Conservation (phyloP, 495 filamentous ascomycete genomes). For the Xylaria flabelliformis region DNA sequence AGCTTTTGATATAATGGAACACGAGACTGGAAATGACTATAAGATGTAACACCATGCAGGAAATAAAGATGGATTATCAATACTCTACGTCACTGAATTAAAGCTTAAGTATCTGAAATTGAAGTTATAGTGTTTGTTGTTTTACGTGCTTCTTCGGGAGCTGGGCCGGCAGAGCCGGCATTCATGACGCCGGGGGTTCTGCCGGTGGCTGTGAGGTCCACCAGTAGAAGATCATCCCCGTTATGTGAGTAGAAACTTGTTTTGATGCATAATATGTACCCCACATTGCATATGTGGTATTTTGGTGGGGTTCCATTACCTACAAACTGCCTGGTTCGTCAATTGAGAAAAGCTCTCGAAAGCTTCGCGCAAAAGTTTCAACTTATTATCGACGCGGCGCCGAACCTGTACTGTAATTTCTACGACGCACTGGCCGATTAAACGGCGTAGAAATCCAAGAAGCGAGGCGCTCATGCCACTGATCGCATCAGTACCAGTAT, state of each 20-base stretch:
- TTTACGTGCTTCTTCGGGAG: no score
- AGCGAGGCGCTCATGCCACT: background rate
- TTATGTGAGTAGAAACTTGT: background rate
- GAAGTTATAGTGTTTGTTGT: no score
- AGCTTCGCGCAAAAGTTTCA: conserved; percentile 26
- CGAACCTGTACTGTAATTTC: background rate
- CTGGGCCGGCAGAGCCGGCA: no score
- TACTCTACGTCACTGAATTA: no score
- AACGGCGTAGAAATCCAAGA: background rate
- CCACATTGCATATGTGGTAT: conserved; percentile 19
- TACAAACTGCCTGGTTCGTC: conserved; percentile 16
- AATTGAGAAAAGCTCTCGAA: conserved; percentile 18
- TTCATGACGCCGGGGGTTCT: background rate
- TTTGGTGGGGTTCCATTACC: conserved; percentile 24
- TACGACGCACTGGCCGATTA: background rate
- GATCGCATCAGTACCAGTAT: background rate
- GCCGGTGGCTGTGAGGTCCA: no score
- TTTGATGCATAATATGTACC: background rate
- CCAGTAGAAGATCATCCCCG: background rate
- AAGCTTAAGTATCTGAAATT: no score
- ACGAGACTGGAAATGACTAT: conserved; percentile 52
- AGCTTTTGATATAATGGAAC: conserved; percentile 74
- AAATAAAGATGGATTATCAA: background rate
- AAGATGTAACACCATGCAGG: conserved; percentile 13
- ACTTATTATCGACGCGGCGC: conserved; percentile 10